A percentile compares a stretch with the other conserved stretches of the same genome.
These are phyloP conservation scores for Castanopsis chinensis DNA, from an alignment of 306 rosid species.

Conservation along the genomic window DNA sequence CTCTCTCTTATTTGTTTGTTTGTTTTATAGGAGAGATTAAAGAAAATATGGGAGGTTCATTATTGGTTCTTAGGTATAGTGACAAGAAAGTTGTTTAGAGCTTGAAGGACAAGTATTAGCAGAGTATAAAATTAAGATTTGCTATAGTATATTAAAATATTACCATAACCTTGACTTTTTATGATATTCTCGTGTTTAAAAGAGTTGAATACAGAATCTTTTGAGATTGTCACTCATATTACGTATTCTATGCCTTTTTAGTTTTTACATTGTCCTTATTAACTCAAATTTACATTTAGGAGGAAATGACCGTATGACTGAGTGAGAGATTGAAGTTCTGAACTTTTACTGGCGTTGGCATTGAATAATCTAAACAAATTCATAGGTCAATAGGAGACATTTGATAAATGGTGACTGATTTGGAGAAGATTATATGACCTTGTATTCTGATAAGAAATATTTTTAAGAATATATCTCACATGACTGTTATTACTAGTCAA, in stretches of 20 bases:
- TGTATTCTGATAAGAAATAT: not conserved
- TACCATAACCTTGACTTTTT: not conserved
- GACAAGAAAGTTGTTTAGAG: not conserved
- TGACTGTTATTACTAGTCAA: not conserved
- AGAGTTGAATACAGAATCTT: not conserved
- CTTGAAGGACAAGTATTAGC: not conserved
- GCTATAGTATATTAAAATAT: not conserved
- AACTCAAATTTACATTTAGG: not conserved
- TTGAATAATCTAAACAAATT: not conserved
- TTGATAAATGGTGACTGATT: not conserved
- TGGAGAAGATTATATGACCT: not conserved
- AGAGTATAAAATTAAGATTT: not conserved
- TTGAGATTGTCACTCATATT: not conserved
- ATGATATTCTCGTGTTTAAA: not conserved
- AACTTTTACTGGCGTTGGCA: not conserved
- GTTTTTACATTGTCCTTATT: not conserved
- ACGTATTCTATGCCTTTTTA: not conserved
- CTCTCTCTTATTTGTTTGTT: not conserved
- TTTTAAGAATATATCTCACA: not conserved
- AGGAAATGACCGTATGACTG: not conserved
- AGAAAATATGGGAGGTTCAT: not conserved
- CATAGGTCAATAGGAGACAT: not conserved
- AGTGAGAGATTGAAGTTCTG: not conserved
- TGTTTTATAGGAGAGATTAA: not conserved
- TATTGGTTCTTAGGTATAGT: not conserved